phyloP scores from a whole-genome alignment of 2,329 filamentous ascomycete species.

The Cercospora sp. region DNA sequence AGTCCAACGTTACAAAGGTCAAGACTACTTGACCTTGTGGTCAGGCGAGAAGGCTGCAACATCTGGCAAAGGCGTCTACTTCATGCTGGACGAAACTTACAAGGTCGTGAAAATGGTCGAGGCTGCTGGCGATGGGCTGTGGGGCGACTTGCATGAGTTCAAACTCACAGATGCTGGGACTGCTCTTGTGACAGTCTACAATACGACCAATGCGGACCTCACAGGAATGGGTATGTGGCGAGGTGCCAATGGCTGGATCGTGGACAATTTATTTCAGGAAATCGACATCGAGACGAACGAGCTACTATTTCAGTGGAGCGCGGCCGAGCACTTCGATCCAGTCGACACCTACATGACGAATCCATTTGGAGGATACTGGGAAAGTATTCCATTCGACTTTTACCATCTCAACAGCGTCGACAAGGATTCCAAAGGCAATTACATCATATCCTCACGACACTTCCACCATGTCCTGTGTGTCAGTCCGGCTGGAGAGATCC shows the following conservation, averaged over 20 bases:
- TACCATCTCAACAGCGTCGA: conserved; percentile 58
- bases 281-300: conserved; percentile 45
- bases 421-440: conserved; percentile 50
- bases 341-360: conserved; percentile 35
- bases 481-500: conserved; percentile 45
- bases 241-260: conserved; percentile 42
- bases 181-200: conserved; percentile 49
- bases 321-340: conserved; percentile 40
- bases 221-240: conserved; percentile 30
- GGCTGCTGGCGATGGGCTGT: conserved; percentile 33
- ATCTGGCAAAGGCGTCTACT: conserved; percentile 39
- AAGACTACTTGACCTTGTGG: conserved; percentile 44
- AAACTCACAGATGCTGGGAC: conserved; percentile 44
- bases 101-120: conserved; percentile 32
- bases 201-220: conserved; percentile 34
- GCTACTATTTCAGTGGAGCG: conserved; percentile 45
- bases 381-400: conserved; percentile 43
- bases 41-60: conserved; percentile 40
- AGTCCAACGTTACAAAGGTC: conserved; percentile 39
- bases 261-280: conserved; percentile 49
- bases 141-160: conserved; percentile 49
- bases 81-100: conserved; percentile 39
- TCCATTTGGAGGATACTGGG: conserved; percentile 43
- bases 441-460: conserved; percentile 50
- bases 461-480: conserved; percentile 48